These are phyloP conservation scores for Solanum paucissectum DNA, from an alignment of 257 asterid genomes.

Conservation along the genomic window DNA sequence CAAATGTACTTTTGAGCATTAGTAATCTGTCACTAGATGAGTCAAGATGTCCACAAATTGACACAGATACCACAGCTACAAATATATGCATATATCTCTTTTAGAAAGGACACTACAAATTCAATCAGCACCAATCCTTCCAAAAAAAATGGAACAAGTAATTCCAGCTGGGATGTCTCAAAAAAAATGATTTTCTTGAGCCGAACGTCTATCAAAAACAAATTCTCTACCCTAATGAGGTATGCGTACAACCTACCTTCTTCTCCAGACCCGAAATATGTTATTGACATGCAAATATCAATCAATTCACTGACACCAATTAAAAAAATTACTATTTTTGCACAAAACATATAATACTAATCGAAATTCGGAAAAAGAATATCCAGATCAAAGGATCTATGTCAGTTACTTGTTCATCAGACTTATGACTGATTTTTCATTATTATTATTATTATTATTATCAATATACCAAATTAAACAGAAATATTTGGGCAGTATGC, in stretches of 20 bases:
- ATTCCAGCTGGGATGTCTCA: not conserved
- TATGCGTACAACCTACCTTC: not conserved
- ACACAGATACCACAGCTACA: not conserved
- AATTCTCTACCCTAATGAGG: rapidly evolving
- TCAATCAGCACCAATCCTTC: not conserved
- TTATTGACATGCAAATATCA: not conserved
- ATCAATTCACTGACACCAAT: not conserved
- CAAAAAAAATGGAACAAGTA: not conserved
- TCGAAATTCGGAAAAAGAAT: not conserved
- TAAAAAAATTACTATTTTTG: not conserved
- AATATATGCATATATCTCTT: not conserved
- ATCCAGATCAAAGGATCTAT: not conserved
- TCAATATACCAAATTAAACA: not conserved
- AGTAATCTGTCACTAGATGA: not conserved
- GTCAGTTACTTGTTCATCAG: not conserved
- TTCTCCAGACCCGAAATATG: not conserved
- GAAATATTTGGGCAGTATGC: not conserved
- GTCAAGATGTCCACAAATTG: not conserved
- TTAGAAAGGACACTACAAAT: not conserved
- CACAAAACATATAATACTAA: not conserved
- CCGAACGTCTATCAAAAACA: rapidly evolving
- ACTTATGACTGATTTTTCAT: not conserved
- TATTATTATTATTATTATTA: not conserved
- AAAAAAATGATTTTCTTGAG: too few species aligned
- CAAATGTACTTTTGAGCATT: not conserved